Percentiles rank a stretch among this genome's conserved stretches.
phyloP scores from a whole-genome alignment of 2,329 filamentous ascomycete species.

The Verticillium nonalfalfae region DNA sequence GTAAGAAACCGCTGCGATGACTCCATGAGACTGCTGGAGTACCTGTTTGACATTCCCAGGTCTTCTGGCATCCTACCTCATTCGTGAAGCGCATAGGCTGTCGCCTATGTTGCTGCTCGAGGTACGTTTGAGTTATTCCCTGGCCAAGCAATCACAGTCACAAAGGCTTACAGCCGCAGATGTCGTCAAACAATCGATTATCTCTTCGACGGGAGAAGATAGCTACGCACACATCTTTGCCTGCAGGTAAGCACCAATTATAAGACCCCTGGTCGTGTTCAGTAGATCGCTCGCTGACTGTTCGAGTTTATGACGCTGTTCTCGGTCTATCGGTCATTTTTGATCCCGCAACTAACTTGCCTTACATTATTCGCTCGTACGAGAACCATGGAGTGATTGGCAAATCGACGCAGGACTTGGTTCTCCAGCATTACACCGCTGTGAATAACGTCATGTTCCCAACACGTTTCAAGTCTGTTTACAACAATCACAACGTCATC shows the following conservation, averaged over 20 bases:
- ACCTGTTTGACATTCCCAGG: background rate
- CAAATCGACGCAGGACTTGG: constrained; percentile 6
- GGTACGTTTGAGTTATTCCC: no score
- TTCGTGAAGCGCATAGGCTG: constrained; percentile 5
- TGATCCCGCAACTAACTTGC: constrained; percentile 1
- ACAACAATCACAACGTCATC: no score
- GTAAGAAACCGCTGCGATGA: no score
- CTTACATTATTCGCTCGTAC: constrained; percentile 5
- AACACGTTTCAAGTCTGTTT: no score
- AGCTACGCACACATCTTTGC: no score
- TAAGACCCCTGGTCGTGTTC: no score
- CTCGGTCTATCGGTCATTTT: background rate
- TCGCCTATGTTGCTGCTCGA: constrained; percentile 3
- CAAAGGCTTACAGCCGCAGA: no score
- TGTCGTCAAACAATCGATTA: background rate
- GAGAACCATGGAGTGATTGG: constrained; percentile 10
- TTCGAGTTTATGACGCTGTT: background rate
- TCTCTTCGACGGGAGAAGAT: no score
- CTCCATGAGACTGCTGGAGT: no score
- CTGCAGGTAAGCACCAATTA: no score
- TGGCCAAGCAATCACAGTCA: no score
- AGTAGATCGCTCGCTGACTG: no score
- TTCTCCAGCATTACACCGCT: constrained; percentile 7
- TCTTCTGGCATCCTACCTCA: constrained; percentile 4
- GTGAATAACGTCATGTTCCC: constrained; percentile 5